phyloP scores from a whole-genome alignment of 2,329 filamentous ascomycete genomes.

The Venturia oleaginea region DNA sequence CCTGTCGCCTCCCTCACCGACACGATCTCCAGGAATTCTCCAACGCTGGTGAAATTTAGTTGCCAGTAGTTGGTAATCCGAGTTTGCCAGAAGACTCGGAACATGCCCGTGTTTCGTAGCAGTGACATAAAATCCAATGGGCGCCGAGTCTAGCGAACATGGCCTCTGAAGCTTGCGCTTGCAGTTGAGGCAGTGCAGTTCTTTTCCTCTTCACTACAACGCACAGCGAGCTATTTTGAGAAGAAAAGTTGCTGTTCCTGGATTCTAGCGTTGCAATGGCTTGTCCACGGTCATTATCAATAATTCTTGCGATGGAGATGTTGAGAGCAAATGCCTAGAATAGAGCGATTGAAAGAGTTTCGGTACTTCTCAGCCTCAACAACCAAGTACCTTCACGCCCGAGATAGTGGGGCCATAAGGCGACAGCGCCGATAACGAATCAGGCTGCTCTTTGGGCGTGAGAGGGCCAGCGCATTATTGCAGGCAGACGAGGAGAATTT shows the following conservation, averaged over 20 bases:
- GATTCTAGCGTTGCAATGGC: not conserved
- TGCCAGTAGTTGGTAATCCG: not conserved
- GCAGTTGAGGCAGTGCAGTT: constrained; percentile 1
- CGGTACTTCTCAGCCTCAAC: constrained; percentile 1
- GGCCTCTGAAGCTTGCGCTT: not conserved
- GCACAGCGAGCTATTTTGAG: not conserved
- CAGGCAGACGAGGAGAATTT: not conserved
- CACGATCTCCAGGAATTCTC: not conserved
- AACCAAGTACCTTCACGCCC: not conserved
- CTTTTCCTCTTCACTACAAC: not conserved
- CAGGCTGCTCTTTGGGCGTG: not conserved
- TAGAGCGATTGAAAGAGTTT: not conserved
- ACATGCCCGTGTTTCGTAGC: not conserved
- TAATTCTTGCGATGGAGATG: not conserved
- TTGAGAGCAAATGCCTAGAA: not conserved
- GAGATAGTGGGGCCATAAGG: not conserved
- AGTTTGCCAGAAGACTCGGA: not conserved
- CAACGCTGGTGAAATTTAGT: not conserved
- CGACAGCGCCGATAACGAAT: not conserved
- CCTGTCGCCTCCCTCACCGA: not conserved
- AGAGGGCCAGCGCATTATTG: not conserved
- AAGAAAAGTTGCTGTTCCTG: not conserved
- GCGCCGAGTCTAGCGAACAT: not conserved
- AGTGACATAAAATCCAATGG: not conserved
- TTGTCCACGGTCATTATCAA: not conserved